Evolutionary conservation across 2,329 filamentous ascomycete species (phyloP).

Genomic region (Juglanconis sp.): DNA sequence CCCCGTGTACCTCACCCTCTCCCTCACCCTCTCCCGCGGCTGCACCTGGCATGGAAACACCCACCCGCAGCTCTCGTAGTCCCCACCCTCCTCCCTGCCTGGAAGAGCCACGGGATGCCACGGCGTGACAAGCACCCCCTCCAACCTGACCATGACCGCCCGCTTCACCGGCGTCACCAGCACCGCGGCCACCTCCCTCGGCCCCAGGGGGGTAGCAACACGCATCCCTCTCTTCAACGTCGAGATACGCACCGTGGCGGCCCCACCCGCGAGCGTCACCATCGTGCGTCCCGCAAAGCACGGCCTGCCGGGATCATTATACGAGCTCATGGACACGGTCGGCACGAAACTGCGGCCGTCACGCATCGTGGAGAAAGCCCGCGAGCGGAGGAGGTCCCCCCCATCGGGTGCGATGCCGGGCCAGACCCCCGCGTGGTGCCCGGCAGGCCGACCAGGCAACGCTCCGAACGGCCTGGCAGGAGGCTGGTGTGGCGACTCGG

Average conservation of each 20-base stretch:
- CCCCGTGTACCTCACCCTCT: slow-evolving; percentile 43
- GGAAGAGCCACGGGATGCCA: slow-evolving; percentile 55
- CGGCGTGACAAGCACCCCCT: slow-evolving; percentile 49
- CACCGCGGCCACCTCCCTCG: slow-evolving; percentile 46
- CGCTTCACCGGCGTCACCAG: slow-evolving; percentile 44
- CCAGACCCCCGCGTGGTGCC: not conserved
- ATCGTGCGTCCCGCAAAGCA: slow-evolving; percentile 53
- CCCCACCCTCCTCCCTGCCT: slow-evolving; percentile 1
- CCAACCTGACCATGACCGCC: slow-evolving; percentile 43
- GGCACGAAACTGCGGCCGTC: not conserved
- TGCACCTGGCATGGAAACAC: slow-evolving; percentile 40
- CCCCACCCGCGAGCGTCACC: slow-evolving; percentile 41
- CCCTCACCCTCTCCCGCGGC: slow-evolving; percentile 28
- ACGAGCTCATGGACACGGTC: slow-evolving; percentile 38
- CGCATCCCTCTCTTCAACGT: slow-evolving; percentile 42
- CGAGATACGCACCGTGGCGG: slow-evolving; percentile 37
- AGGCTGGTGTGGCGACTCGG: no score
- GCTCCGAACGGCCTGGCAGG: no score
- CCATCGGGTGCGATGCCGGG: not conserved
- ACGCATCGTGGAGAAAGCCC: slow-evolving; percentile 4
- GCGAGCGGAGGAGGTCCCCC: slow-evolving; percentile 21
- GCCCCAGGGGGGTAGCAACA: slow-evolving; percentile 49
- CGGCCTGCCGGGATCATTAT: slow-evolving; percentile 38
- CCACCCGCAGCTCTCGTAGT: slow-evolving; percentile 34
- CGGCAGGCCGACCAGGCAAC: not conserved